Base-by-base conservation (phyloP, 495 filamentous ascomycete genomes). In the Tuber microsphaerosporum region DNA sequence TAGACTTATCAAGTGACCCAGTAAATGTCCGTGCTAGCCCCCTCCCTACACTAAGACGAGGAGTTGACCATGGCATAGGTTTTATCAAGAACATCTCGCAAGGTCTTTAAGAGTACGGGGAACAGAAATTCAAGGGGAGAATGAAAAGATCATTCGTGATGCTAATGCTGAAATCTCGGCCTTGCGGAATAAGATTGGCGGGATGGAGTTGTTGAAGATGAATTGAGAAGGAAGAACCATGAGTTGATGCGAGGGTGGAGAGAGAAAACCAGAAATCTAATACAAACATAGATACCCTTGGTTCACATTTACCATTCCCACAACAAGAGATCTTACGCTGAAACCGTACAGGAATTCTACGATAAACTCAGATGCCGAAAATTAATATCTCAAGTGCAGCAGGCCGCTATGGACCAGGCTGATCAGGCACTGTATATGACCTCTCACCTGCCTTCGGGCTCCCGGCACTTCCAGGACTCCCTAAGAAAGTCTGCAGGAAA, bases 251-350 rank as follows among this genome's bases (percentile, higher is more conserved):
- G 90, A 70, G 86, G 89, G 3, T 89, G 90, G 75, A 87, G 88
- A 65, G 91, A 94, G 45, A 96, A 95, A 80, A 90, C 85, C 75
- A 89, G 89, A 68, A 91, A 92, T 74, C 87, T 93, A n/a, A 85
- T 89, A 7, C 91, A 94, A 74, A 90, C 90, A 31, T 92, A 93
- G 51, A 80, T 82, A 71, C 17, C 45, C 19, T 39, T 70, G 74
- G 19, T 17, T 69, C 46, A 10, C 12, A 14, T 46, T 26, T 71
- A 22, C 6, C 45, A 48, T 48, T 48, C 19, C 45, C 45, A 45
- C 2, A 14, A 26, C 46, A 31, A 12, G 44, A 37, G n/a, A 46
- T 45, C 41, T n/a, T 5, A 7, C 19, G 34, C 17, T 61, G 31
- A 46, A 44, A 56, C 26, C 26, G 31, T 41, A 44, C n/a, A 82